Base-by-base conservation (phyloP, 2,329 filamentous ascomycete species). In the Phoma sp. region DNA sequence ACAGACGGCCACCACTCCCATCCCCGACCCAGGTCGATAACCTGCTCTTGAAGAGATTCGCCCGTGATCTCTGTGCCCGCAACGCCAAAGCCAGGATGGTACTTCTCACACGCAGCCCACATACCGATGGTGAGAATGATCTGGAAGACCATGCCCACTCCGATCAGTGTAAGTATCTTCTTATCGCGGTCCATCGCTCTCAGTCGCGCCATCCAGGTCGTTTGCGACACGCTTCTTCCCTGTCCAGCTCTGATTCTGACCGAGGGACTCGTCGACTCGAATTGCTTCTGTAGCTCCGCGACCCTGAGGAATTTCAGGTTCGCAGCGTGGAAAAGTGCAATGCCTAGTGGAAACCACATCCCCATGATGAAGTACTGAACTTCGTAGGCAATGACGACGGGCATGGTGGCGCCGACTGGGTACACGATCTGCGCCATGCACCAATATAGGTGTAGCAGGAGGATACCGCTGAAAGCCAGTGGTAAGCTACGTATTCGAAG, bases 1-100 rank as follows among this genome's bases (percentile, higher is more conserved):
- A 66, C 47, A 6, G 57, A 55, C 7, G 60, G 60, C 61, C 61
- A 64, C 62, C 63, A 66, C 38, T 66, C 63, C 63, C 61, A 66
- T 8, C 63, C 63, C 27, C 59, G 53, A 7, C 61, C 59, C 1
- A 62, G 48, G 19, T 61, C 50, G 15, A 58, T 43, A 12, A 60
- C n/a, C 45, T 64, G 63, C 46, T 64, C 59, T 32, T 43, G 55
- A 12, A 64, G 43, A 2, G 52, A 47, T 8, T 54, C 38, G 4
- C 63, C 63, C 13, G 38, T 48, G 3, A 64, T 57, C 31, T 61
- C 55, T 9, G 61, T 58, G 22, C 63, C 63, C 1, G 51, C 37
- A 9, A 64, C 31, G 17, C 63, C 63, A 17, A 59, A 64, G 2
- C 43, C 19, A 6, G 61, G 61, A 32, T 65, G 63, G n/a, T 64